phyloP scores from a whole-genome alignment of 768 basidiomycete genomes.

The Termitomyces sp. region DNA sequence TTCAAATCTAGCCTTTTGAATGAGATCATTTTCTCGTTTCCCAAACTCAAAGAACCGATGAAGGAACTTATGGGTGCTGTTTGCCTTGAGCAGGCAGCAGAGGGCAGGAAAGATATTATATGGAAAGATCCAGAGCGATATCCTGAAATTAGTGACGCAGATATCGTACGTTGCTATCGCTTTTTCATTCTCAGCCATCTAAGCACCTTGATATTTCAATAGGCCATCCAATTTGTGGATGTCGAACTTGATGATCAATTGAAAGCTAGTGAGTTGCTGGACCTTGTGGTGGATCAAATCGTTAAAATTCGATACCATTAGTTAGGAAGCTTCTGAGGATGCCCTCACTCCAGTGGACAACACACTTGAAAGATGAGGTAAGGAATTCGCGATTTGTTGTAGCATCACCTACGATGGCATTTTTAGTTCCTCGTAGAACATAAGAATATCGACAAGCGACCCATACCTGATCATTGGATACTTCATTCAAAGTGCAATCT shows the following conservation, averaged over 20 bases:
- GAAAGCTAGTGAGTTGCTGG: conserved; percentile 45
- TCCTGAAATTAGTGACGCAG: conserved; percentile 52
- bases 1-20: conserved; percentile 70
- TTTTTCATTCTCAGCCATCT: background rate
- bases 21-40: conserved; percentile 64
- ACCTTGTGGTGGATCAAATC: background rate
- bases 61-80: conserved; percentile 52
- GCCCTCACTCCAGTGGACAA: conserved; percentile 71
- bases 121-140: conserved; percentile 55
- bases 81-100: conserved; percentile 56
- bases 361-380: conserved; percentile 70
- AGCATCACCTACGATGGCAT: background rate
- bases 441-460: conserved; percentile 50
- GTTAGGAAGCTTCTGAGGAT: conserved; percentile 71
- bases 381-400: conserved; percentile 3
- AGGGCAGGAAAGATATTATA: conserved; percentile 65
- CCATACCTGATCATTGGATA: conserved; percentile 55
- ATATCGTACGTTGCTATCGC: conserved; percentile 42
- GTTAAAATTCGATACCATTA: conserved; percentile 21
- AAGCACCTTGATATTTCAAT: background rate
- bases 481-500: conserved; percentile 56
- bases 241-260: conserved; percentile 74
- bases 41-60: conserved; percentile 56
- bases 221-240: conserved; percentile 70
- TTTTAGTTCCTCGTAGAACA: conserved; percentile 78